These are phyloP conservation scores for Corchorus olitorius DNA, from an alignment of 345 rosid genomes.

Conservation along the genomic window DNA sequence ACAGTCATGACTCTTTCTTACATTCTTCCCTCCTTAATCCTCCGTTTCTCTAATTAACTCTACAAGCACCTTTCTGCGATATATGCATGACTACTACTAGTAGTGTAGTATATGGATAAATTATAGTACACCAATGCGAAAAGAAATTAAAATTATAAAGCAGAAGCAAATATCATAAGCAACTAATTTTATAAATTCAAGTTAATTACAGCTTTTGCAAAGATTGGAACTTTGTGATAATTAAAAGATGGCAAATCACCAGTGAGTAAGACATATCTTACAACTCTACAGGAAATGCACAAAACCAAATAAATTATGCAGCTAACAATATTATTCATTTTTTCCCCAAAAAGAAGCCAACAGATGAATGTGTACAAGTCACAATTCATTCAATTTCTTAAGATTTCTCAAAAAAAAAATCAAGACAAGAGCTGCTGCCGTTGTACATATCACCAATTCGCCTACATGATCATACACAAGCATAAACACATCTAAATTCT, in stretches of 20 bases:
- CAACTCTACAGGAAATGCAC: neutral
- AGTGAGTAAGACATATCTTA: constrained; percentile 26
- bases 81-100: too few relatives aligned
- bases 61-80: too few relatives aligned
- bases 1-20: too few relatives aligned
- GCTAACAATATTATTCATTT: too few relatives aligned
- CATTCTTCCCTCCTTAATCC: too few relatives aligned
- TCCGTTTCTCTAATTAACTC: too few relatives aligned
- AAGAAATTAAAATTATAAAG: neutral
- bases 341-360: neutral
- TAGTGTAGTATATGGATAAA: too few relatives aligned
- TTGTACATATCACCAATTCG: constrained; percentile 38
- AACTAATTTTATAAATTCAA: neutral
- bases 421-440: constrained; percentile 42
- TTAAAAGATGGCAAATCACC: constrained; percentile 28
- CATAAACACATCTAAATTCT: neutral
- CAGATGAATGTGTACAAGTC: constrained; percentile 28
- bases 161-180: neutral
- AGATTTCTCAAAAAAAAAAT: constrained; percentile 39
- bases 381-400: constrained; percentile 42
- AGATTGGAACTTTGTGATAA: constrained; percentile 25
- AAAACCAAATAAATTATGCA: neutral
- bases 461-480: constrained; percentile 25
- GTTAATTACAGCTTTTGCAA: constrained; percentile 37
- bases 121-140: too few relatives aligned